Conservation (phyloP, 352 stramenopile genomes). For the Pythium pectinolyticum region DNA sequence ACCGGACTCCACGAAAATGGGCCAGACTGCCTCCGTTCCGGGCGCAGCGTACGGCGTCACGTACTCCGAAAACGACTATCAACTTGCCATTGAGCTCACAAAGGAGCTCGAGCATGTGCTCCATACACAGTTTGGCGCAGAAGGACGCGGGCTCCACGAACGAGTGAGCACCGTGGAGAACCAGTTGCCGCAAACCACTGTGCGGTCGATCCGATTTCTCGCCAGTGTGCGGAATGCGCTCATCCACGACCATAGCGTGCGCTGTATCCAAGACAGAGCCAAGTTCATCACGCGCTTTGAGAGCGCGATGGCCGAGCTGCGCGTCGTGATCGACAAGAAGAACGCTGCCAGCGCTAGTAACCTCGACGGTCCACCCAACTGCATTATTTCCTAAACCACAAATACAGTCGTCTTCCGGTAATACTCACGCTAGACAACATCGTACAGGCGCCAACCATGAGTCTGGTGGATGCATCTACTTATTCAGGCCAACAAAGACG, state of each 20-base stretch:
- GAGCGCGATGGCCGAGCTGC: slow-evolving; percentile 60
- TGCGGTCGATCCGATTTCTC: slow-evolving; percentile 71
- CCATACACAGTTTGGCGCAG: slow-evolving; percentile 59
- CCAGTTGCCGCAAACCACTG: slow-evolving; percentile 45
- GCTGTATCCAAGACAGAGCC: slow-evolving; percentile 51
- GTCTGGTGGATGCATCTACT: too few species aligned
- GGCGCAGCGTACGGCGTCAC: slow-evolving; percentile 23
- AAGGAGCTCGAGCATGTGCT: slow-evolving; percentile 81
- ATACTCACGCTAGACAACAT: too few species aligned
- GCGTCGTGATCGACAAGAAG: slow-evolving; percentile 62
- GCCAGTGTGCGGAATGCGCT: slow-evolving; percentile 80
- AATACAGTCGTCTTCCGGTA: too few species aligned
- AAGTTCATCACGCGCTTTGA: slow-evolving; percentile 70
- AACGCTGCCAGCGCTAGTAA: too few species aligned
- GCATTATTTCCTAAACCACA: too few species aligned
- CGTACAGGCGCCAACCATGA: too few species aligned
- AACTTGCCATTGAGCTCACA: slow-evolving; percentile 81
- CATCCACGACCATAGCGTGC: slow-evolving; percentile 74
- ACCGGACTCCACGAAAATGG: slow-evolving; percentile 15
- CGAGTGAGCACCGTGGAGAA: slow-evolving; percentile 52
- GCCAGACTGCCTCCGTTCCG: slow-evolving; percentile 12
- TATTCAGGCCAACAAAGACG: too few species aligned
- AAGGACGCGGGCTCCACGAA: slow-evolving; percentile 75
- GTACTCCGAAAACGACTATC: slow-evolving; percentile 73
- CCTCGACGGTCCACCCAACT: too few species aligned